Base-by-base conservation (phyloP, 495 filamentous ascomycete species). In the Lineolata rhizophorae region DNA sequence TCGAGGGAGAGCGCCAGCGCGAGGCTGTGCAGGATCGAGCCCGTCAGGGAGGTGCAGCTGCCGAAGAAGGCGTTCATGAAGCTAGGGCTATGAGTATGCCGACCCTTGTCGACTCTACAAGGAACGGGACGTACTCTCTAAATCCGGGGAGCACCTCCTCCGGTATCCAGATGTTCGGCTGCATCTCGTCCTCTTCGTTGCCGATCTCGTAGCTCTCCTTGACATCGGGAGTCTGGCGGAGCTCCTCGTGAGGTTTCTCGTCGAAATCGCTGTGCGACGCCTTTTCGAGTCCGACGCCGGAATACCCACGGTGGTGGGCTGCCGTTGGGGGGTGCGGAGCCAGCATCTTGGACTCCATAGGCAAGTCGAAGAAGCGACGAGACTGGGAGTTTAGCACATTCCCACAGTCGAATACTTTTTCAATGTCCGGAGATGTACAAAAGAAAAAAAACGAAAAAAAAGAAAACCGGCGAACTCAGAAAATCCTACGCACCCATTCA, bases 191-290 rank as follows among this genome's bases (percentile, higher is more conserved):
- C 2, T 58, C 42, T 20, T 70, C 60, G 37, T 64, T 72, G 6
- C 72, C 72, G 35, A 68, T 68, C 35, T 77, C 73, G 40, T 67
- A 77, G 38, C 61, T 66, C 50, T 79, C 72, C 65, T 58, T 64
- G 39, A 50, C 47, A 36, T 62, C 61, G 3, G 48, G 43, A n/a
- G 58, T 40, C 28, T 52, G 44, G 8, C 61, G 42, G 10, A 58
- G 20, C 13, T 55, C 46, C 3, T 53, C 47, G 12, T 56, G 42
- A 10, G 55, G 47, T 10, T 56, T 51, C 20, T 65, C 58, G 11
- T 62, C 50, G 43, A 62, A 65, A 16, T 19, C 16, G 18, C 9
- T 32, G 38, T 75, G 67, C 3, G 60, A 61, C 4, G 76, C 66
- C 40, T 76, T 76, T 48, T 77, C 71, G 22, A 67, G 47, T 4